phyloP scores from a whole-genome alignment of 2,329 filamentous ascomycete species.

The Onygenales sp. region DNA sequence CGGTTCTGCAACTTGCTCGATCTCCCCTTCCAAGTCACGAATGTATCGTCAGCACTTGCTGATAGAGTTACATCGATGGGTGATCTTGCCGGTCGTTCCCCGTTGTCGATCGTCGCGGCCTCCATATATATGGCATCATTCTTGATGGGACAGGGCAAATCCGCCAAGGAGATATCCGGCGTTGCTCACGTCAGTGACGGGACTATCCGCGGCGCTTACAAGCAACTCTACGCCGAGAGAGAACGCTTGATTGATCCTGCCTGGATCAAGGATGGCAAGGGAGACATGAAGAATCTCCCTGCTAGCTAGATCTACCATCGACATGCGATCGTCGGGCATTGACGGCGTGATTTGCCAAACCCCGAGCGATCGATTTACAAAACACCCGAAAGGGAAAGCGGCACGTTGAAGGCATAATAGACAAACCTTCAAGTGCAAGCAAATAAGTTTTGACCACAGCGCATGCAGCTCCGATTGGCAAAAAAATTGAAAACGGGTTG shows the following conservation, averaged over 20 bases:
- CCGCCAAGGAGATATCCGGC: constrained; percentile 75
- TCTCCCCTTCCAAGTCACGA: constrained; percentile 65
- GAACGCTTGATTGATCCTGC: constrained; percentile 65
- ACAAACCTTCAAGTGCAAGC: no score
- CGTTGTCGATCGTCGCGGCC: constrained; percentile 84
- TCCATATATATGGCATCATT: constrained; percentile 95
- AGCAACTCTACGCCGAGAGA: constrained; percentile 66
- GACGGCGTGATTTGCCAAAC: not conserved
- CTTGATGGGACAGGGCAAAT: constrained; percentile 67
- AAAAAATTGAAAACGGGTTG: no score
- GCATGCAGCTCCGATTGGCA: no score
- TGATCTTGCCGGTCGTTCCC: constrained; percentile 82
- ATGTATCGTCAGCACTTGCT: constrained; percentile 70
- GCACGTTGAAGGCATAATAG: not conserved
- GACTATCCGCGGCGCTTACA: constrained; percentile 93
- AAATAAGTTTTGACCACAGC: no score
- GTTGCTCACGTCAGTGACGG: constrained; percentile 90
- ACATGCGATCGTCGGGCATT: not conserved
- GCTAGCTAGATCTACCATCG: constrained; percentile 22
- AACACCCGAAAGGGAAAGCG: not conserved
- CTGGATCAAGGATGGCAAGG: constrained; percentile 64
- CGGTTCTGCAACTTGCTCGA: constrained; percentile 82
- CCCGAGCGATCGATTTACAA: not conserved
- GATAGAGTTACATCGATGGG: constrained; percentile 67
- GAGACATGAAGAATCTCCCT: constrained; percentile 63